These are phyloP conservation scores for Mycena pura DNA, from an alignment of 768 basidiomycete genomes.

Conservation along the genomic window DNA sequence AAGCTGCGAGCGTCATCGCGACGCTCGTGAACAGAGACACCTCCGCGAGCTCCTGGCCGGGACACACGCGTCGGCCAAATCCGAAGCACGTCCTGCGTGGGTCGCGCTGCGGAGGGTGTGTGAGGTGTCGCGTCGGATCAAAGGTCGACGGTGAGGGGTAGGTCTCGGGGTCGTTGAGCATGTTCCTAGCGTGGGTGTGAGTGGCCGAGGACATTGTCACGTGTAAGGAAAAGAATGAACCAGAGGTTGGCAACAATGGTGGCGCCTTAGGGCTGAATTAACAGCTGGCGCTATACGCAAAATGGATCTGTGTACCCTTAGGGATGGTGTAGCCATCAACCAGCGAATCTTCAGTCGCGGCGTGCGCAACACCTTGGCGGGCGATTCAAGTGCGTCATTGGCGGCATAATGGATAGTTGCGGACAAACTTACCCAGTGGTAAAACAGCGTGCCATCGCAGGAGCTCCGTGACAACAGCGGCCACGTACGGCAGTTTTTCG, in stretches of 20 bases:
- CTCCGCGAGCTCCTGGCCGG: conserved; percentile 60
- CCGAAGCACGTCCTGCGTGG: conserved; percentile 53
- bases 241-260: conserved; percentile 56
- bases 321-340: conserved; percentile 54
- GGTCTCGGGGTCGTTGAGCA: conserved; percentile 55
- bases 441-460: conserved; percentile 45
- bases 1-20: conserved; percentile 53
- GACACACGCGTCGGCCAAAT: conserved; percentile 54
- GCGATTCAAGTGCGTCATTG: too few relatives aligned
- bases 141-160: conserved; percentile 59
- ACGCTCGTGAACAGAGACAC: conserved; percentile 53
- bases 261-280: conserved; percentile 30
- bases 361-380: conserved; percentile 51
- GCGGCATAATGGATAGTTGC: not conserved
- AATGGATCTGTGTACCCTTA: conserved; percentile 32
- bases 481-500: not conserved
- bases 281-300: not conserved
- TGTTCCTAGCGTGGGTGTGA: conserved; percentile 44
- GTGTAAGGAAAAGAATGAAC: conserved; percentile 33
- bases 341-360: conserved; percentile 50
- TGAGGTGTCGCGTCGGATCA: conserved; percentile 54
- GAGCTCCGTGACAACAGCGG: not conserved
- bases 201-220: not conserved
- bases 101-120: conserved; percentile 43
- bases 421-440: conserved; percentile 42